A percentile compares a stretch with the other conserved stretches of the same genome.
Conservation (phyloP, 2,329 filamentous ascomycete species). For the Neoarthrinium moseri region DNA sequence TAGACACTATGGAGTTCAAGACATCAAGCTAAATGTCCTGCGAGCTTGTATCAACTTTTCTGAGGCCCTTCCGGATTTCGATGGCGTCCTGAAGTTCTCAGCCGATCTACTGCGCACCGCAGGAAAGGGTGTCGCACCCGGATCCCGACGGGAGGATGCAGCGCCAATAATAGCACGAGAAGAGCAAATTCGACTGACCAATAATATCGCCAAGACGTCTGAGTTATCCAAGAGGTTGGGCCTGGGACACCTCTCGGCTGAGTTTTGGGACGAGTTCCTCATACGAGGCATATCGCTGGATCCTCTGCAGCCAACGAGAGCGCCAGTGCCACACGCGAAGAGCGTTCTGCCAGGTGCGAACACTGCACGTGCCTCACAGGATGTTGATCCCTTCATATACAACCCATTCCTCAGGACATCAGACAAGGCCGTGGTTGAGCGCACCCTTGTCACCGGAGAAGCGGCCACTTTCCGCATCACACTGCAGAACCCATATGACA, state of each 20-base stretch:
- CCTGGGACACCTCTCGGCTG: slow-evolving; percentile 66
- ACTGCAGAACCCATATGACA: slow-evolving; percentile 91
- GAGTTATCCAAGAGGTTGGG: slow-evolving; percentile 75
- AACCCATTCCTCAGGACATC: slow-evolving; percentile 81
- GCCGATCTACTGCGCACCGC: slow-evolving; percentile 80
- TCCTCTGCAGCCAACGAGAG: slow-evolving; percentile 55
- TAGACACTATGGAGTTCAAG: slow-evolving; percentile 72
- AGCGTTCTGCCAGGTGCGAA: slow-evolving; percentile 51
- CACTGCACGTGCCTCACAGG: slow-evolving; percentile 52
- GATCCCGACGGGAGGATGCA: slow-evolving; percentile 64
- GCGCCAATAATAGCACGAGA: slow-evolving; percentile 72
- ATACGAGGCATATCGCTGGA: slow-evolving; percentile 75
- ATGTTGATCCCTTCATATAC: slow-evolving; percentile 86
- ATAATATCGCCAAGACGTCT: slow-evolving; percentile 83
- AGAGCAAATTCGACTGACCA: slow-evolving; percentile 80
- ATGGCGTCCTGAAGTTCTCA: slow-evolving; percentile 85
- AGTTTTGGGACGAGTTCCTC: slow-evolving; percentile 97
- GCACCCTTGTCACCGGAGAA: slow-evolving; percentile 77
- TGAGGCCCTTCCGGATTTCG: slow-evolving; percentile 88
- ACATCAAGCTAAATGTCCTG: slow-evolving; percentile 82
- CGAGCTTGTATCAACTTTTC: slow-evolving; percentile 90
- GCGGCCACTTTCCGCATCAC: slow-evolving; percentile 75
- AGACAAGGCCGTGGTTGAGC: slow-evolving; percentile 59
- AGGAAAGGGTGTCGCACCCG: slow-evolving; percentile 76
- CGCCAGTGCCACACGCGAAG: slow-evolving; percentile 65